Evolutionary conservation across 2,329 filamentous ascomycete genomes (phyloP).

Genomic region (Calonectria multiphialidica): DNA sequence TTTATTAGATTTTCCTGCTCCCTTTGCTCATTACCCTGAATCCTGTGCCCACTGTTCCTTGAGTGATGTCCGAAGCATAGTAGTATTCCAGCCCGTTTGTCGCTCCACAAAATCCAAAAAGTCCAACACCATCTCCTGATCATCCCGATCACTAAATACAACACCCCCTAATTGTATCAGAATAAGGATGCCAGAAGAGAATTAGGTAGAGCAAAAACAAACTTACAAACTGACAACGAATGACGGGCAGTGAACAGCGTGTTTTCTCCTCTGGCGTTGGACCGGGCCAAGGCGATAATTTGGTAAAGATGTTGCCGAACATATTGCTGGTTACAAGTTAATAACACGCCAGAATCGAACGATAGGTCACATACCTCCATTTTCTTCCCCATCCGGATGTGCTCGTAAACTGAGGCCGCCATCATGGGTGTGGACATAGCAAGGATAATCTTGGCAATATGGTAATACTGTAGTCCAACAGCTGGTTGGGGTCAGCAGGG

Average conservation of each 20-base stretch:
- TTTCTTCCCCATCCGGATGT: conserved; percentile 25
- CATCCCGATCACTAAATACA: conserved; percentile 28
- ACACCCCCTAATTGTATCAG: conserved; percentile 23
- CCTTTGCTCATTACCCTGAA: neutral
- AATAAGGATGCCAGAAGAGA: neutral
- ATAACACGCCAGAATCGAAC: neutral
- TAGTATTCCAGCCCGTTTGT: conserved; percentile 31
- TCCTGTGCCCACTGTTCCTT: conserved; percentile 29
- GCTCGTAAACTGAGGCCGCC: conserved; percentile 25
- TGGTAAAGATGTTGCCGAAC: conserved; percentile 22
- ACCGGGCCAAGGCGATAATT: conserved; percentile 23
- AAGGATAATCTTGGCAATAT: conserved; percentile 28
- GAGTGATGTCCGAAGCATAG: conserved; percentile 20
- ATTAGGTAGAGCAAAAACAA: neutral
- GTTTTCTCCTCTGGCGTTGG: conserved; percentile 24
- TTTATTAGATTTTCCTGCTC: neutral
- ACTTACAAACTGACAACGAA: conserved; percentile 26
- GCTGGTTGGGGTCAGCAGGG: conserved; percentile 10
- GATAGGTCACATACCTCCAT: conserved; percentile 10
- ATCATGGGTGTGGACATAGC: conserved; percentile 21
- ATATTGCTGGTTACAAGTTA: neutral
- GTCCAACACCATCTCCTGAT: conserved; percentile 27
- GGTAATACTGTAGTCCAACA: conserved; percentile 29
- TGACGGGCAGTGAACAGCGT: conserved; percentile 27
- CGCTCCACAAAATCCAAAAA: conserved; percentile 30